Conservation (phyloP, 2,329 filamentous ascomycete species). For the Arthrobotrys iridis region DNA sequence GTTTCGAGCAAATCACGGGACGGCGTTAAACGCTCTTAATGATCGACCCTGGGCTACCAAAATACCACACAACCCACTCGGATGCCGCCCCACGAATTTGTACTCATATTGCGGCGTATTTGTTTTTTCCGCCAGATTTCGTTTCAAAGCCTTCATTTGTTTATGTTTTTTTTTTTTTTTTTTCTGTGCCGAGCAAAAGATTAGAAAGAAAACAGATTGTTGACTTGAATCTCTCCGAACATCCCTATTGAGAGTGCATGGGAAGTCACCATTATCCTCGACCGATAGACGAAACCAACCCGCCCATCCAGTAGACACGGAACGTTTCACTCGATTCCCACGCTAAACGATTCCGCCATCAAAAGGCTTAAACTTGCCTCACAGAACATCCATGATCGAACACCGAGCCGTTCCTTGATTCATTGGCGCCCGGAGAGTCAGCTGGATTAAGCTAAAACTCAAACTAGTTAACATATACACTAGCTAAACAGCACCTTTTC, state of each 20-base stretch:
- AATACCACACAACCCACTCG: conserved; percentile 55
- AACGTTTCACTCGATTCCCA: conserved; percentile 38
- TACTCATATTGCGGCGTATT: conserved; percentile 17
- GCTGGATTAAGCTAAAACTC: conserved; percentile 13
- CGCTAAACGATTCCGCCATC: conserved; percentile 22
- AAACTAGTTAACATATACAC: conserved; percentile 8
- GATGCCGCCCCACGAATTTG: conserved; percentile 26
- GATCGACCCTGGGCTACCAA: conserved; percentile 40
- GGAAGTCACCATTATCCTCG: background rate
- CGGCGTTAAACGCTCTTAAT: conserved; percentile 53
- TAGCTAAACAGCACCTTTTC: conserved; percentile 16
- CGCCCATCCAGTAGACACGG: conserved; percentile 32
- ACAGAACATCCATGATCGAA: conserved; percentile 12
- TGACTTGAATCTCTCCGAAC: conserved; percentile 12
- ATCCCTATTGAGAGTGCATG: background rate
- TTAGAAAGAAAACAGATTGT: background rate
- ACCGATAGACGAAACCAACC: conserved; percentile 20
- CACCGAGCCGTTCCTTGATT: conserved; percentile 33
- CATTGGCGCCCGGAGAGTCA: conserved; percentile 51
- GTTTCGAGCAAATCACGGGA: conserved; percentile 54
- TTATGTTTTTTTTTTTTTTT: background rate
- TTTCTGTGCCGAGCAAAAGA: conserved; percentile 15
- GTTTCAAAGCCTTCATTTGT: conserved; percentile 32
- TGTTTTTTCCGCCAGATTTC: conserved; percentile 15
- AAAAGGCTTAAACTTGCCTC: conserved; percentile 21